phyloP scores from a whole-genome alignment of 768 basidiomycete genomes.

The Rhodotorula kratochvilovae region DNA sequence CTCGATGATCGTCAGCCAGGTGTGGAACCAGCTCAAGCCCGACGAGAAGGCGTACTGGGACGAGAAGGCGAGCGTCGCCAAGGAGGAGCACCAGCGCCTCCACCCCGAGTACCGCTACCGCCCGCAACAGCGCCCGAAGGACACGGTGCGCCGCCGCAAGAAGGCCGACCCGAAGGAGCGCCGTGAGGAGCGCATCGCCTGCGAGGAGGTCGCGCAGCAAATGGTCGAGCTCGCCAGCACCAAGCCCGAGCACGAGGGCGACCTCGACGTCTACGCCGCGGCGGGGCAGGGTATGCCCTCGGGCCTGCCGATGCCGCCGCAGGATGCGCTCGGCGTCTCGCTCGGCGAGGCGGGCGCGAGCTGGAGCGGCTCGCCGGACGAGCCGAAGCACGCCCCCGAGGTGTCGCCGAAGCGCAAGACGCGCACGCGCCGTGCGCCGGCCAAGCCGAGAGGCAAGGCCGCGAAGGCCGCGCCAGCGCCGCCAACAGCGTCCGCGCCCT shows the following conservation, averaged over 20 bases:
- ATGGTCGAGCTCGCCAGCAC: constrained; percentile 13
- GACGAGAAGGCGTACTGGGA: constrained; percentile 41
- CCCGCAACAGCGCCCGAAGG: constrained; percentile 29
- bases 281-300: background rate
- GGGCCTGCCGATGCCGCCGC: background rate
- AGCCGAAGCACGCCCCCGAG: background rate
- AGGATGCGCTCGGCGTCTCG: background rate
- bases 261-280: background rate
- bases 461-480: background rate
- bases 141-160: constrained; percentile 9
- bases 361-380: background rate
- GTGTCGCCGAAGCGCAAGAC: background rate
- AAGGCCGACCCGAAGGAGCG: constrained; percentile 3
- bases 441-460: background rate
- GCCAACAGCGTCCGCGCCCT: no score
- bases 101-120: constrained; percentile 43
- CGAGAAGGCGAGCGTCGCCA: constrained; percentile 34
- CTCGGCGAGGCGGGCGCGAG: background rate
- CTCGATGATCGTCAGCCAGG: constrained; percentile 39
- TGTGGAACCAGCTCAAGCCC: constrained; percentile 38
- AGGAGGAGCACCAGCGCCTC: constrained; percentile 39
- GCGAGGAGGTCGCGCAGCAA: constrained; percentile 26
- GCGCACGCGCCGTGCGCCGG: background rate
- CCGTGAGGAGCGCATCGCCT: constrained; percentile 17
- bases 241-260: no score